Evolutionary conservation across 139 green algal species (phyloP).

Genomic region (Tetradesmus obliquus): DNA sequence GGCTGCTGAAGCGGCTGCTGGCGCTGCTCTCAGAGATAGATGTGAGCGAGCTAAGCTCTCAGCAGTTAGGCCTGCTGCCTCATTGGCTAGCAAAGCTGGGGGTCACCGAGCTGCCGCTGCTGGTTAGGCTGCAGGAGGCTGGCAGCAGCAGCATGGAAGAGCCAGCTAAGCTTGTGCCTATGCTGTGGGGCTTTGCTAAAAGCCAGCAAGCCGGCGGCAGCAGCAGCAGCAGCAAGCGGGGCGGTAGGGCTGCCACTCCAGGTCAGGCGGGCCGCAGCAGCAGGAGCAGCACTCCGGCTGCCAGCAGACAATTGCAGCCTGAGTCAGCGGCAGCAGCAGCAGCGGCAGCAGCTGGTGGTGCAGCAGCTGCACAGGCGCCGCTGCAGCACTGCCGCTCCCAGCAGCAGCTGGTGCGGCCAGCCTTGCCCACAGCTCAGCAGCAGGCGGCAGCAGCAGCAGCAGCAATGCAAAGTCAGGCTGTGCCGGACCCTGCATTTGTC

Average conservation of each 20-base stretch:
- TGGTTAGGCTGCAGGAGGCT: background rate
- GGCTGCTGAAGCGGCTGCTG: background rate
- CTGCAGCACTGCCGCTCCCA: background rate
- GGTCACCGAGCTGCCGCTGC: background rate
- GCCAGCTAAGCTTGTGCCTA: background rate
- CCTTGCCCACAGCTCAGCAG: background rate
- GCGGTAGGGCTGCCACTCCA: background rate
- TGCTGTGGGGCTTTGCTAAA: conserved; percentile 25
- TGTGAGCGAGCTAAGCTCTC: background rate
- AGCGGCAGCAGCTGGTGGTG: background rate
- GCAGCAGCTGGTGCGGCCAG: background rate
- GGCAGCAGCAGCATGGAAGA: background rate
- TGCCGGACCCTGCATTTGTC: background rate
- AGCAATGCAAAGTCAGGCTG: background rate
- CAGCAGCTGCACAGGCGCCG: background rate
- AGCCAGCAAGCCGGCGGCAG: background rate
- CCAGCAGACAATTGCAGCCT: background rate
- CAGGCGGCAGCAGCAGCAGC: conserved; percentile 21
- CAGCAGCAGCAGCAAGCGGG: background rate
- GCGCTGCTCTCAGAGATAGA: background rate
- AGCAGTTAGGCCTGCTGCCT: conserved; percentile 7
- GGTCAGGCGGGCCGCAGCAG: background rate
- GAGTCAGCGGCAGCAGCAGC: background rate
- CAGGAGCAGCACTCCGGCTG: background rate
- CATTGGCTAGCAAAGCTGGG: background rate